Percentiles rank a stretch among this genome's conserved stretches.
These are phyloP conservation scores for Panicum hallii DNA, from an alignment of 202 grass and related monocot genomes.

Conservation along the genomic window DNA sequence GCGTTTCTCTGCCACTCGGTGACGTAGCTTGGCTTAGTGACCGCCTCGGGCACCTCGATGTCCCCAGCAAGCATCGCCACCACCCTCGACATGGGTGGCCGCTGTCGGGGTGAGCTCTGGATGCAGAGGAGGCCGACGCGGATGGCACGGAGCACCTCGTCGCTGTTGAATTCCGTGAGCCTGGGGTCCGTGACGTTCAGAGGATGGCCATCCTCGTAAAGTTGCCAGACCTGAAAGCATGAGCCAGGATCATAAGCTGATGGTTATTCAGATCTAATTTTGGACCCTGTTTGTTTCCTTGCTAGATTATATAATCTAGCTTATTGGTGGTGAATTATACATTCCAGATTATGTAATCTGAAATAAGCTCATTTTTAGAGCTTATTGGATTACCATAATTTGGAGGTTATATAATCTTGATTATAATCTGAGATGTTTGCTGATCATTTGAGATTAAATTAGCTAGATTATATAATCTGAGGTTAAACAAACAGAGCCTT, in stretches of 20 bases:
- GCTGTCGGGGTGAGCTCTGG: conserved; percentile 61
- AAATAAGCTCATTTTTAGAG: no score
- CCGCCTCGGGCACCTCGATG: conserved; percentile 40
- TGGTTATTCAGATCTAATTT: no score
- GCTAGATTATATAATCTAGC: no score
- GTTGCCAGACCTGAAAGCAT: conserved; percentile 62
- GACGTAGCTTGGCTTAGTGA: conserved; percentile 67
- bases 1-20: conserved; percentile 71
- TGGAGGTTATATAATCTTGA: no score
- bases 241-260: not conserved
- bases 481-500: no score
- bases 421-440: no score
- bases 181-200: conserved; percentile 53
- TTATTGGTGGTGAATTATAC: no score
- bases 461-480: no score
- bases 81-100: conserved; percentile 76
- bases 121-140: conserved; percentile 70
- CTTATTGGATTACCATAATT: no score
- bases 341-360: no score
- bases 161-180: conserved; percentile 46
- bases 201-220: conserved; percentile 51
- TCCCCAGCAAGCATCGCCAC: conserved; percentile 70
- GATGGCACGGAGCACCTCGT: conserved; percentile 58
- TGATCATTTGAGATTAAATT: no score
- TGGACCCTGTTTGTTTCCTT: no score